Conservation (phyloP, 768 basidiomycete species). For the Lactarius sanguifluus region DNA sequence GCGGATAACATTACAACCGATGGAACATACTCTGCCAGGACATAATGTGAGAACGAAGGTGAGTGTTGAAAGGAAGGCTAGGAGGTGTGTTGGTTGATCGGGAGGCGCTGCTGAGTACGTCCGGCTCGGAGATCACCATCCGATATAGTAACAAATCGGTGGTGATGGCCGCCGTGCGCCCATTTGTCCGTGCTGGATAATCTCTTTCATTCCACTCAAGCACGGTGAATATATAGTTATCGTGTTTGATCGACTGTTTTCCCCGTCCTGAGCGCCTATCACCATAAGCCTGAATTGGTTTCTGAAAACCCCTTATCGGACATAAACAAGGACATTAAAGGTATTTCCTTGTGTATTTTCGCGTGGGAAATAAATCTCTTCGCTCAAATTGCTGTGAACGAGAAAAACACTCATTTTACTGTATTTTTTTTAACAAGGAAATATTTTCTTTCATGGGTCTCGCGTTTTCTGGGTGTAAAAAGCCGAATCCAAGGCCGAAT, state of each 20-base stretch:
- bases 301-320: not conserved
- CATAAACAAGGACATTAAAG: not conserved
- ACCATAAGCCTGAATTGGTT: not conserved
- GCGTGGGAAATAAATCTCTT: too few species aligned
- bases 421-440: too few species aligned
- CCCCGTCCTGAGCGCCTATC: slow-evolving; percentile 9
- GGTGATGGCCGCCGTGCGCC: slow-evolving; percentile 12
- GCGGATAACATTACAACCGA: not conserved
- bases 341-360: too few species aligned
- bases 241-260: not conserved
- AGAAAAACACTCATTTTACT: too few species aligned
- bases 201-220: not conserved
- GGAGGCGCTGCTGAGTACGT: slow-evolving; percentile 13
- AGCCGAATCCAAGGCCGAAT: too few species aligned
- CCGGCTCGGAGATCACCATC: slow-evolving; percentile 23
- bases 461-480: not conserved
- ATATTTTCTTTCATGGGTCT: not conserved
- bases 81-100: slow-evolving; percentile 10
- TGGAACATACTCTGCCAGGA: slow-evolving; percentile 30
- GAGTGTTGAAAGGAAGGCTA: slow-evolving; percentile 14
- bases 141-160: slow-evolving; percentile 27
- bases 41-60: slow-evolving; percentile 20
- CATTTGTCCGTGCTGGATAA: not conserved
- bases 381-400: too few species aligned
- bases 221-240: not conserved